phyloP scores from a whole-genome alignment of 2,329 filamentous ascomycete species.

The Tolypocladium amazonense region DNA sequence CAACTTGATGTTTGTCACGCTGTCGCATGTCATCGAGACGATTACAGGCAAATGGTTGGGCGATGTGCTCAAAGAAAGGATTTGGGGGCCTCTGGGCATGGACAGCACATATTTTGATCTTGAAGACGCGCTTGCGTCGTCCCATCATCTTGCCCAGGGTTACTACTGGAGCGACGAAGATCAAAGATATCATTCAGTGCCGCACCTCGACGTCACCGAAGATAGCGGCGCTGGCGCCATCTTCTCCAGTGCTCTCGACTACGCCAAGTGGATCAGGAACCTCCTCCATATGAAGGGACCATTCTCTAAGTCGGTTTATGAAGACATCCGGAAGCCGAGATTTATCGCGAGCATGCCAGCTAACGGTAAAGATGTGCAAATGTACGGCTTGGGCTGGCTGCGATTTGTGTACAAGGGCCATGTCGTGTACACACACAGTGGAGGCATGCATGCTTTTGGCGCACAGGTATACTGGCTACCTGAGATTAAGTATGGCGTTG shows the following conservation, averaged over 20 bases:
- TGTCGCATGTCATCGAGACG: constrained; percentile 33
- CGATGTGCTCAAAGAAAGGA: background rate
- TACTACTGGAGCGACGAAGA: constrained; percentile 27
- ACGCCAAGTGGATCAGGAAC: constrained; percentile 38
- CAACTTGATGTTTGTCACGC: constrained; percentile 38
- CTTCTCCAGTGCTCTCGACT: constrained; percentile 38
- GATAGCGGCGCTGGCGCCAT: constrained; percentile 28
- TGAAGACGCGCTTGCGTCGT: constrained; percentile 13
- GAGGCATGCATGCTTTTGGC: constrained; percentile 15
- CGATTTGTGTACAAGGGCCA: constrained; percentile 15
- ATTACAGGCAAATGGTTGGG: constrained; percentile 19
- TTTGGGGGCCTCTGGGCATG: background rate
- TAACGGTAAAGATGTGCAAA: constrained; percentile 6
- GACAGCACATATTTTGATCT: background rate
- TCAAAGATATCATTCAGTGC: constrained; percentile 11
- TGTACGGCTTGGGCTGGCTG: constrained; percentile 20
- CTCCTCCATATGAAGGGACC: constrained; percentile 24
- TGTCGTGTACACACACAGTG: constrained; percentile 18
- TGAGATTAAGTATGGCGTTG: background rate
- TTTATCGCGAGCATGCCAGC: constrained; percentile 11
- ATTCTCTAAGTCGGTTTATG: constrained; percentile 13
- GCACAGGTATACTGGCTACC: constrained; percentile 18
- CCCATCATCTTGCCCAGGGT: constrained; percentile 26
- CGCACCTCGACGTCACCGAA: constrained; percentile 15
- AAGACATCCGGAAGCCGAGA: constrained; percentile 19